These are phyloP conservation scores for Elsinoe necatrix DNA, from an alignment of 2,329 filamentous ascomycete genomes.

Conservation along the genomic window DNA sequence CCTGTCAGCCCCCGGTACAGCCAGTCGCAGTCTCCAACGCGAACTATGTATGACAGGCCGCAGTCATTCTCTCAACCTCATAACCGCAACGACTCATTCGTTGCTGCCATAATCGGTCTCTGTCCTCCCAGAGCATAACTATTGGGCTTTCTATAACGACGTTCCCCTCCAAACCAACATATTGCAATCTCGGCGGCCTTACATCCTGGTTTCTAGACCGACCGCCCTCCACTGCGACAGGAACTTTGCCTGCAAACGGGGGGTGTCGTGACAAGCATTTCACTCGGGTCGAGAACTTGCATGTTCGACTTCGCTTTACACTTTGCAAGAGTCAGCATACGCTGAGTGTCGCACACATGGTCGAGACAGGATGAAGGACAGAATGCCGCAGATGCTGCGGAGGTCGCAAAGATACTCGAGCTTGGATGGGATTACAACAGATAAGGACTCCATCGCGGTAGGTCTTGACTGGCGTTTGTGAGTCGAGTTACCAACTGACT, in stretches of 20 bases:
- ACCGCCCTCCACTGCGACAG: neutral
- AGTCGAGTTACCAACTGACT: conserved; percentile 8
- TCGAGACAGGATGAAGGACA: conserved; percentile 5
- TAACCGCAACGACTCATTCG: neutral
- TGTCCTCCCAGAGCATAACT: neutral
- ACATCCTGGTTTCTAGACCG: conserved; percentile 9
- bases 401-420: conserved; percentile 25
- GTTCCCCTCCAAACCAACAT: conserved; percentile 3
- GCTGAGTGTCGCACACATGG: conserved; percentile 13
- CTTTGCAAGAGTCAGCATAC: conserved; percentile 2
- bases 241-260: neutral
- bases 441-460: conserved; percentile 19
- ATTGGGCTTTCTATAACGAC: neutral
- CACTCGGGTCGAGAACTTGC: neutral
- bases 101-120: neutral
- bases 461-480: neutral
- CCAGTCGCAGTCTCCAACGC: conserved; percentile 13
- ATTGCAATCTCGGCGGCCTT: conserved; percentile 8
- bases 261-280: neutral
- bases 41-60: neutral
- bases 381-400: conserved; percentile 20
- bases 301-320: neutral
- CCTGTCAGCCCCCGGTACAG: conserved; percentile 12
- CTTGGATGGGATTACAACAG: conserved; percentile 22
- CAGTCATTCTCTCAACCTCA: neutral